Evolutionary conservation across 1,284 basidiomycete species (phyloP).

Genomic region (Coniferiporia weirii): DNA sequence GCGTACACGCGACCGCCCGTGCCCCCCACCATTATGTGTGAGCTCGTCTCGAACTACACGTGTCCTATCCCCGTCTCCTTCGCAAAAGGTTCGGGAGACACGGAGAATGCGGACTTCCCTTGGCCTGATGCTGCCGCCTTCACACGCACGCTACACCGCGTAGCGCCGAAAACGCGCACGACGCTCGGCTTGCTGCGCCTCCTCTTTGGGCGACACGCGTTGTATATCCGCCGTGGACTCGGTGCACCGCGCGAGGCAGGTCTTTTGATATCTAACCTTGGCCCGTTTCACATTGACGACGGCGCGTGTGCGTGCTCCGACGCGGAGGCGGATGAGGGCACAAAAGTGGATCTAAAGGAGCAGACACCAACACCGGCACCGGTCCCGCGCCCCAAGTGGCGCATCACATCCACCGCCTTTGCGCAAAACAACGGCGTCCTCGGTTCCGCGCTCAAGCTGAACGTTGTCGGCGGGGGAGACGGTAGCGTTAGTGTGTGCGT

Average conservation of each 20-base stretch:
- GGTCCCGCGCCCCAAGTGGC: slow-evolving; percentile 18
- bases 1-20: slow-evolving; percentile 23
- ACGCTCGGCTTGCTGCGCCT: slow-evolving; percentile 32
- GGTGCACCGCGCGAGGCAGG: slow-evolving; percentile 29
- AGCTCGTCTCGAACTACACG: slow-evolving; percentile 28
- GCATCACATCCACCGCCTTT: slow-evolving; percentile 25
- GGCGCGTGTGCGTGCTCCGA: too few relatives aligned
- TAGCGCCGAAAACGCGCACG: slow-evolving; percentile 22
- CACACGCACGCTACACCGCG: slow-evolving; percentile 22
- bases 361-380: too few relatives aligned
- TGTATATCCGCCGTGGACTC: slow-evolving; percentile 26
- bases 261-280: slow-evolving; percentile 35
- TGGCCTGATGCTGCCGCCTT: slow-evolving; percentile 24
- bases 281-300: slow-evolving; percentile 19
- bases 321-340: not conserved
- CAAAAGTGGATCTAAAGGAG: not conserved
- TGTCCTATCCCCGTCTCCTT: slow-evolving; percentile 14
- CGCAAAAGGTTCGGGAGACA: too few relatives aligned
- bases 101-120: slow-evolving; percentile 17
- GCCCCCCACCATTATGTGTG: slow-evolving; percentile 30
- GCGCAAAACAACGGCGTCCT: slow-evolving; percentile 30
- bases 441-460: slow-evolving; percentile 34
- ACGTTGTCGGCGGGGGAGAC: slow-evolving; percentile 29
- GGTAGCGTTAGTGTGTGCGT: slow-evolving; percentile 32
- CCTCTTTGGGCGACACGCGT: slow-evolving; percentile 29